These are phyloP conservation scores for Naumovozyma dairenensis DNA, from an alignment of 805 yeast species.

Conservation along the genomic window DNA sequence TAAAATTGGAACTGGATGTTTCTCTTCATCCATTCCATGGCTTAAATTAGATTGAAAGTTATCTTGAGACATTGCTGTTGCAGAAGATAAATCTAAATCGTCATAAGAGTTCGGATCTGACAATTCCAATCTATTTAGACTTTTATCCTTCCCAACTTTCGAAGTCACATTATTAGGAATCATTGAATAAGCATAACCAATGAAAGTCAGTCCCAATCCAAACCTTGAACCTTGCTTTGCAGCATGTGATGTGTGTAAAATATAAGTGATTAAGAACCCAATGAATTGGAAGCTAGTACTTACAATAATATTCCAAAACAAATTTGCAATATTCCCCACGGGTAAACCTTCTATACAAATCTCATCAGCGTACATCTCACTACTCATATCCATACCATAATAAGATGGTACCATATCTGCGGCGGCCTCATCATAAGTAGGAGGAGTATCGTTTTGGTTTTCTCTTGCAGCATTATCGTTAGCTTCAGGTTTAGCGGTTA, in stretches of 20 bases:
- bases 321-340: conserved; percentile 82
- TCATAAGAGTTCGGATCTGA: conserved; percentile 50
- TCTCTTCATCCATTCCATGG: conserved; percentile 26
- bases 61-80: conserved; percentile 18
- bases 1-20: conserved; percentile 38
- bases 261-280: conserved; percentile 83
- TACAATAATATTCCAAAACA: conserved; percentile 82
- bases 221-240: conserved; percentile 92
- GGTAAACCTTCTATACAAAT: conserved; percentile 92
- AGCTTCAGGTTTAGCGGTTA: conserved; percentile 80
- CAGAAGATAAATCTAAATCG: conserved; percentile 22
- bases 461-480: conserved; percentile 15
- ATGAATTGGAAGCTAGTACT: conserved; percentile 88
- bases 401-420: conserved; percentile 92
- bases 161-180: conserved; percentile 35
- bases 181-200: conserved; percentile 56
- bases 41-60: conserved; percentile 23
- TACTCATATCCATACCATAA: conserved; percentile 83
- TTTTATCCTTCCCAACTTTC: conserved; percentile 24
- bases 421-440: conserved; percentile 91
- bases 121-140: conserved; percentile 39
- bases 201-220: conserved; percentile 79
- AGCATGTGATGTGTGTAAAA: conserved; percentile 92
- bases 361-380: conserved; percentile 59
- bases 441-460: conserved; percentile 48